Evolutionary conservation across 2,329 filamentous ascomycete genomes (phyloP).

Genomic region (Elsinoe ampelina): DNA sequence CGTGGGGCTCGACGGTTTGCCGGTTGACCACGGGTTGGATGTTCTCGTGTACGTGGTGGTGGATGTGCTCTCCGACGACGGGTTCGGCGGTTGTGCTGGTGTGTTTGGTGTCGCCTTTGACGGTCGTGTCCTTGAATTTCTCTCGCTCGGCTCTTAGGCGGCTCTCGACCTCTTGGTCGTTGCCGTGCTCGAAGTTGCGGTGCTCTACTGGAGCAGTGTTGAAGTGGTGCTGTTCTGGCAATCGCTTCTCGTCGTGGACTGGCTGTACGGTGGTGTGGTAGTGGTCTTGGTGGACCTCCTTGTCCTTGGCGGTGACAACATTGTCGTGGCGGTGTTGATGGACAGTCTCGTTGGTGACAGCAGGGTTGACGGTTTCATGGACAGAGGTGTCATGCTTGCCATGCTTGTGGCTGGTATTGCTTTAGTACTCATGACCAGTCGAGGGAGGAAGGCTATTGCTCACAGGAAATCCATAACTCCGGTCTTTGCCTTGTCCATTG

Average conservation of each 20-base stretch:
- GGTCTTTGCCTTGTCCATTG: constrained; percentile 57
- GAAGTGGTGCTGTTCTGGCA: constrained; percentile 55
- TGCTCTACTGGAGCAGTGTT: constrained; percentile 52
- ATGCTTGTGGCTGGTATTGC: constrained; percentile 31
- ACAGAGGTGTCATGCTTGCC: constrained; percentile 63
- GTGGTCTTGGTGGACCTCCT: constrained; percentile 62
- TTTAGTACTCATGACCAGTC: not conserved
- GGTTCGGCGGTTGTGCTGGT: constrained; percentile 41
- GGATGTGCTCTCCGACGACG: constrained; percentile 53
- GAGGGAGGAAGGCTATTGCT: not conserved
- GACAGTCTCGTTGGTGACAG: constrained; percentile 52
- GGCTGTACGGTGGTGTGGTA: constrained; percentile 62
- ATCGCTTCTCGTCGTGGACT: constrained; percentile 36
- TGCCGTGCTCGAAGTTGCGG: constrained; percentile 52
- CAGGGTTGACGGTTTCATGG: constrained; percentile 53
- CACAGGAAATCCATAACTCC: constrained; percentile 52
- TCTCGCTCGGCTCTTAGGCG: constrained; percentile 45
- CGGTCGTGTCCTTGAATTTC: constrained; percentile 44
- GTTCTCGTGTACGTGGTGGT: constrained; percentile 58
- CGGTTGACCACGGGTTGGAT: constrained; percentile 64
- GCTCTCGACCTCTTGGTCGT: constrained; percentile 39
- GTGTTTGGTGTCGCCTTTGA: constrained; percentile 40
- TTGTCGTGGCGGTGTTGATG: constrained; percentile 53
- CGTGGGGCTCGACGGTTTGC: constrained; percentile 53
- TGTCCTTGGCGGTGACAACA: constrained; percentile 53